These are phyloP conservation scores for Penicillium roqueforti DNA, from an alignment of 495 filamentous ascomycete species.

Conservation along the genomic window DNA sequence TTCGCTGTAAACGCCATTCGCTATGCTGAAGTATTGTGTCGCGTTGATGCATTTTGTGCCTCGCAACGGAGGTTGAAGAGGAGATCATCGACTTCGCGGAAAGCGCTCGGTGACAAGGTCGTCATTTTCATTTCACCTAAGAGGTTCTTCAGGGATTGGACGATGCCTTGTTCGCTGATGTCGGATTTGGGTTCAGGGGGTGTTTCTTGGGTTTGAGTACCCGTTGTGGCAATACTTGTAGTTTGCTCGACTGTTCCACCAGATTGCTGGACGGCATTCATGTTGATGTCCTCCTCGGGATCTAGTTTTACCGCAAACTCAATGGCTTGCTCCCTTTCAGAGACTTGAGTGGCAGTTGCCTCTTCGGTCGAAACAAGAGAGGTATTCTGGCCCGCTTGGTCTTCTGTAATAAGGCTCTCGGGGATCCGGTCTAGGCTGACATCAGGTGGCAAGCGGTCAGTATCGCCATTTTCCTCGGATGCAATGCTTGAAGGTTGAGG, in stretches of 20 bases:
- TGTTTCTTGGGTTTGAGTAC: constrained; percentile 18
- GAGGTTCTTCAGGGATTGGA: constrained; percentile 45
- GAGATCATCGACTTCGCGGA: constrained; percentile 60
- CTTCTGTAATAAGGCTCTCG: constrained; percentile 3
- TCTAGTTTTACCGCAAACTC: constrained; percentile 10
- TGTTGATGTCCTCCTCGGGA: constrained; percentile 18
- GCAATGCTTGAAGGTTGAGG: background rate
- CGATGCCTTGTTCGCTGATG: constrained; percentile 32
- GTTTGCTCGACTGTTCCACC: background rate
- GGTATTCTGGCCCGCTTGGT: background rate
- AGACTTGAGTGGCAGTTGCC: constrained; percentile 18
- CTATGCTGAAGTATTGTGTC: constrained; percentile 43
- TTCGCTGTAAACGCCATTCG: constrained; percentile 37
- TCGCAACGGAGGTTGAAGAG: constrained; percentile 64
- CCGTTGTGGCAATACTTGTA: constrained; percentile 9
- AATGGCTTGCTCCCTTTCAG: constrained; percentile 1
- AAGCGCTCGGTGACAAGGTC: constrained; percentile 46
- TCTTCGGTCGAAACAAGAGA: constrained; percentile 19
- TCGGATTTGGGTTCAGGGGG: constrained; percentile 1
- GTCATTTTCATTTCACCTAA: constrained; percentile 50
- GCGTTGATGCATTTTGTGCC: constrained; percentile 56
- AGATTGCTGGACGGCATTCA: background rate
- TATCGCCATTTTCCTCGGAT: background rate
- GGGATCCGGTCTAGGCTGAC: background rate
- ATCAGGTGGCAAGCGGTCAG: background rate